Conservation (phyloP, 1,139 yeast species). For the Magnusiomyces magnusii region DNA sequence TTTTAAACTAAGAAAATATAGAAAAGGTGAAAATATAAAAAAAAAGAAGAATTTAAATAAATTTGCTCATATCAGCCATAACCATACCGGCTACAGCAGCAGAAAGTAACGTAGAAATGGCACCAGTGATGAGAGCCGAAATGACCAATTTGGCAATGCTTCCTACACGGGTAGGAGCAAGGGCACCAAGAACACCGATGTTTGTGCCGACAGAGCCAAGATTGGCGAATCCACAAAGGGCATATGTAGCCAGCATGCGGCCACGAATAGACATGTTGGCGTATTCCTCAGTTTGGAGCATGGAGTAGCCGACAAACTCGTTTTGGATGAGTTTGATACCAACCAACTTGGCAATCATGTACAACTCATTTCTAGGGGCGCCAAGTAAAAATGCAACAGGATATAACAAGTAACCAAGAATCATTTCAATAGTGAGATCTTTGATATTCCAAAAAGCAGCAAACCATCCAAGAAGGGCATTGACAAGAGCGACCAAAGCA, state of each 20-base stretch:
- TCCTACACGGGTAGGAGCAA: slow-evolving; percentile 47
- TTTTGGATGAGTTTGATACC: slow-evolving; percentile 57
- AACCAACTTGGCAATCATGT: slow-evolving; percentile 45
- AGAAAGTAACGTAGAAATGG: slow-evolving; percentile 48
- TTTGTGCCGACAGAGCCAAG: slow-evolving; percentile 59
- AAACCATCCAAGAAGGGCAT: slow-evolving; percentile 56
- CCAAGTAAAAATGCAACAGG: slow-evolving; percentile 59
- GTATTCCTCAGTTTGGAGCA: slow-evolving; percentile 42
- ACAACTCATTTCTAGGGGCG: slow-evolving; percentile 50
- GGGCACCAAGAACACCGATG: slow-evolving; percentile 52
- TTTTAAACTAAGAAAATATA: not conserved
- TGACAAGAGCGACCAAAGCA: slow-evolving; percentile 51
- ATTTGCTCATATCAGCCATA: slow-evolving; percentile 41
- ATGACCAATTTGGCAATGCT: slow-evolving; percentile 45
- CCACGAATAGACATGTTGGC: slow-evolving; percentile 46
- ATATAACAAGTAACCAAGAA: slow-evolving; percentile 51
- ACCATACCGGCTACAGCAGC: slow-evolving; percentile 68
- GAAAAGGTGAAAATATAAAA: no score
- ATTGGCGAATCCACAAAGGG: slow-evolving; percentile 60
- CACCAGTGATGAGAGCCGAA: slow-evolving; percentile 49
- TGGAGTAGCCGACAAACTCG: slow-evolving; percentile 52
- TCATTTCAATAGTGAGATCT: slow-evolving; percentile 47
- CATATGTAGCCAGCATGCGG: slow-evolving; percentile 53
- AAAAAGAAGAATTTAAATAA: not conserved
- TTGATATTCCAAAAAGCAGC: slow-evolving; percentile 49